Conservation (phyloP, 768 basidiomycete genomes). For the Tephrocybe rancida region DNA sequence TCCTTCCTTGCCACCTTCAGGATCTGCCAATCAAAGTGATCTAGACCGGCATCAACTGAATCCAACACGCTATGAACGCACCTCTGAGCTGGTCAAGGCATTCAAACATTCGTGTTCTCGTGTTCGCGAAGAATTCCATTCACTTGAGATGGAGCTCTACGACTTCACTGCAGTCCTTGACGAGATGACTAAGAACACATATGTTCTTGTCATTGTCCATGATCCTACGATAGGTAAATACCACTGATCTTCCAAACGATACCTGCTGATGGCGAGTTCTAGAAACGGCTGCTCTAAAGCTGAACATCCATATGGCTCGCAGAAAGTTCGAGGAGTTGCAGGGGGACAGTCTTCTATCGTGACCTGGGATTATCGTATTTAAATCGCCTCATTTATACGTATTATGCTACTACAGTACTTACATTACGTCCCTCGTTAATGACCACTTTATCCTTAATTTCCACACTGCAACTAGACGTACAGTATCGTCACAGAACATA, state of each 20-base stretch:
- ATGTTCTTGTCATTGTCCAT: conserved; percentile 87
- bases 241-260: neutral
- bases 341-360: conserved; percentile 58
- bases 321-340: conserved; percentile 90
- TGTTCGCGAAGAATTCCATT: conserved; percentile 82
- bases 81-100: conserved; percentile 91
- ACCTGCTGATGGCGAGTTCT: neutral
- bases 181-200: conserved; percentile 92
- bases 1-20: conserved; percentile 35
- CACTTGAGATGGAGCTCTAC: conserved; percentile 82
- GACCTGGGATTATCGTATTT: conserved; percentile 10
- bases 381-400: conserved; percentile 7
- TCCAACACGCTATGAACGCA: conserved; percentile 80
- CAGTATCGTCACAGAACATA: neutral
- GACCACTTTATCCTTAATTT: conserved; percentile 3
- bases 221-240: conserved; percentile 87
- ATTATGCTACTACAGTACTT: conserved; percentile 8
- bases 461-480: neutral
- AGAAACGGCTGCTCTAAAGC: conserved; percentile 88
- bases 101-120: conserved; percentile 93
- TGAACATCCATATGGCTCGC: conserved; percentile 87
- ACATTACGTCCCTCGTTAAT: neutral
- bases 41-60: conserved; percentile 50
- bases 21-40: conserved; percentile 25
- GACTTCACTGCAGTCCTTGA: conserved; percentile 91